Conservation (phyloP, 106 monocot species). For the Dioscorea alata region DNA sequence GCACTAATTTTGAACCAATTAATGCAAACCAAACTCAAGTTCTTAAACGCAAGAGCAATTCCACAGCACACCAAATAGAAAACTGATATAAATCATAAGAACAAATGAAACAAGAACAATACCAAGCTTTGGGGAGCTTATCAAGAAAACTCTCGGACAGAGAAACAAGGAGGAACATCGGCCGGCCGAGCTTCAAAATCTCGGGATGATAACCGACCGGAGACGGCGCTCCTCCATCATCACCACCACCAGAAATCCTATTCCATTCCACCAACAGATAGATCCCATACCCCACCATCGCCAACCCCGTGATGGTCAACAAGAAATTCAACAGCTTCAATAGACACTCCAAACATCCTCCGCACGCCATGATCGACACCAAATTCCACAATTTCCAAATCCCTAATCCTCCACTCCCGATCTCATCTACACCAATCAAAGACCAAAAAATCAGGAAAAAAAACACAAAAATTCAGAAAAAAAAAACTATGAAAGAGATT, state of each 20-base stretch:
- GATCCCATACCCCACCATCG: conserved; percentile 17
- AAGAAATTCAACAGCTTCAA: conserved; percentile 11
- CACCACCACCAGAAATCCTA: neutral
- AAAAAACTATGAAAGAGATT: neutral
- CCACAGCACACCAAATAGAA: neutral
- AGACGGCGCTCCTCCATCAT: neutral
- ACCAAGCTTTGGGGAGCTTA: conserved; percentile 21
- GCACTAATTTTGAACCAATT: neutral
- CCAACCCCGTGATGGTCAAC: conserved; percentile 6
- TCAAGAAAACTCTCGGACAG: conserved; percentile 10
- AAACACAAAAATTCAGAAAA: neutral
- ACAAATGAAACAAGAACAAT: neutral
- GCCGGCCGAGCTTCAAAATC: conserved; percentile 16
- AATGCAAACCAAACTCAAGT: neutral
- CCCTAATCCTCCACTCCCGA: neutral
- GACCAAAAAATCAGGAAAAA: neutral
- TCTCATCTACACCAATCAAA: neutral
- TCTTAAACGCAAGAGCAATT: neutral
- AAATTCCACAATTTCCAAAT: neutral
- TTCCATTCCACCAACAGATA: conserved; percentile 10
- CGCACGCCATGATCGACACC: conserved; percentile 5
- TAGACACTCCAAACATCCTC: conserved; percentile 14
- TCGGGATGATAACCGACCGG: neutral
- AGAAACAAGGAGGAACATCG: conserved; percentile 10
- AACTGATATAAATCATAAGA: neutral